Evolutionary conservation across 345 rosid genomes (phyloP), one percentile per base, ranked within the genome.

Genomic region (Gossypium turneri): DNA sequence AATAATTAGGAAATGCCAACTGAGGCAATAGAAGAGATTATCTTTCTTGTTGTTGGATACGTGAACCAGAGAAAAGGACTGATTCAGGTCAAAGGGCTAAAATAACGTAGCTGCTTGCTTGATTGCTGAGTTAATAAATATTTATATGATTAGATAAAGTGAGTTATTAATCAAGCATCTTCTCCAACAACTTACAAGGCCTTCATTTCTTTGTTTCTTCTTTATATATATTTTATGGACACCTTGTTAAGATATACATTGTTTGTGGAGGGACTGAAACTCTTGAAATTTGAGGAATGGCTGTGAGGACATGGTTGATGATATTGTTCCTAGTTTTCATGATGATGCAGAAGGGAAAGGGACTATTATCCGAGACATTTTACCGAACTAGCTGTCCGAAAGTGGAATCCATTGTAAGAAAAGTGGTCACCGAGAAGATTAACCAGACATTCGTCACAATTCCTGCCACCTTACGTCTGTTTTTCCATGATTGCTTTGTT

Each of bases 401-500:
- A 81, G 90, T 92, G 51, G 96, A 94, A 78, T 60, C 76, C 29
- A 81, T 92, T 12, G 98, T 94, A 27, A 75, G 73, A 17, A 86
- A 89, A 70, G 89, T 73, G 15, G 94, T 94, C 8, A 3, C 80
- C 22, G 61, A 79, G 5, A 94, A 91, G 81, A 72, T 84, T 70
- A 48, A 62, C 60, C 87, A 91, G 86, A 82, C 88, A 11, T 77
- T 78, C 78, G 27, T 79, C 27, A 91, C 98, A 3, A 29, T 90
- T 59, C 98, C 98, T 1, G 93, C 88, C 13, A 92, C 98, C 17
- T 86, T 94, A 15, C 90, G 94, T 12, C 79, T 94, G 47, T 91
- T 92, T 81, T 94, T 91, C 80, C 98, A 94, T 69, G 98, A 92
- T 73, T 94, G 98, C 83, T 92, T 94, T 60, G 85, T 92, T 62